Conservation (phyloP, 2,329 filamentous ascomycete genomes). For the Colletotrichum salicis region DNA sequence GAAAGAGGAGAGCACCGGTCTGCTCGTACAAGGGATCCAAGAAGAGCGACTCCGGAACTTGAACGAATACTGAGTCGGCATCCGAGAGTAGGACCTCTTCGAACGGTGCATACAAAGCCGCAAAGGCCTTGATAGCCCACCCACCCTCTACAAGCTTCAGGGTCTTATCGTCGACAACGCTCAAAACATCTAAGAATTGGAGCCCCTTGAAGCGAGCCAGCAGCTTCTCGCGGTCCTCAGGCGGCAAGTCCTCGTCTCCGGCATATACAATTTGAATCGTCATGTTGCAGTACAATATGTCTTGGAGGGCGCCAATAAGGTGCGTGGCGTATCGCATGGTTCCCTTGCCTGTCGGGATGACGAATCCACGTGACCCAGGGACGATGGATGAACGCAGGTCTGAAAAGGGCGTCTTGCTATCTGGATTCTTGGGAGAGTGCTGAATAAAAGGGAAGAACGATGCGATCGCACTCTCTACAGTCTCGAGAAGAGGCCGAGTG, state of each 20-base stretch:
- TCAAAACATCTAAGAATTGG: conserved; percentile 46
- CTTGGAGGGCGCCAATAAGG: conserved; percentile 45
- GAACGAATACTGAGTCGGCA: conserved; percentile 52
- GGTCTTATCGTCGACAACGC: conserved; percentile 45
- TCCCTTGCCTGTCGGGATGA: conserved; percentile 47
- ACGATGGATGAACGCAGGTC: conserved; percentile 33
- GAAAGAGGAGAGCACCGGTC: conserved; percentile 50
- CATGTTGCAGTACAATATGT: conserved; percentile 42
- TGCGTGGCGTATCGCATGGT: conserved; percentile 48
- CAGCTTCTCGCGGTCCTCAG: conserved; percentile 40
- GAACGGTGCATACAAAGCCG: conserved; percentile 47
- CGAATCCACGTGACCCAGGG: conserved; percentile 44
- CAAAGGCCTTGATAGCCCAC: conserved; percentile 55
- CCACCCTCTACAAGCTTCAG: conserved; percentile 44
- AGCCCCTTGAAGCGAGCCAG: conserved; percentile 39
- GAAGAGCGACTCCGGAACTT: conserved; percentile 46
- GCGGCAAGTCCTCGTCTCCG: conserved; percentile 45
- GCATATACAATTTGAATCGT: conserved; percentile 51
- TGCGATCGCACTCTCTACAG: not conserved
- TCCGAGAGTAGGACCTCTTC: conserved; percentile 51
- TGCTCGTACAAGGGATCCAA: conserved; percentile 43
- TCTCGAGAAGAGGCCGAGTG: not conserved
- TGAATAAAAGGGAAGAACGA: conserved; percentile 5
- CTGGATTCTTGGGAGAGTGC: not conserved
- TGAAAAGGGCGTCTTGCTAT: conserved; percentile 35